A percentile compares a stretch with the other conserved stretches of the same genome.
Conservation (phyloP, 176 grass and related monocot genomes). For the Avena insularis region DNA sequence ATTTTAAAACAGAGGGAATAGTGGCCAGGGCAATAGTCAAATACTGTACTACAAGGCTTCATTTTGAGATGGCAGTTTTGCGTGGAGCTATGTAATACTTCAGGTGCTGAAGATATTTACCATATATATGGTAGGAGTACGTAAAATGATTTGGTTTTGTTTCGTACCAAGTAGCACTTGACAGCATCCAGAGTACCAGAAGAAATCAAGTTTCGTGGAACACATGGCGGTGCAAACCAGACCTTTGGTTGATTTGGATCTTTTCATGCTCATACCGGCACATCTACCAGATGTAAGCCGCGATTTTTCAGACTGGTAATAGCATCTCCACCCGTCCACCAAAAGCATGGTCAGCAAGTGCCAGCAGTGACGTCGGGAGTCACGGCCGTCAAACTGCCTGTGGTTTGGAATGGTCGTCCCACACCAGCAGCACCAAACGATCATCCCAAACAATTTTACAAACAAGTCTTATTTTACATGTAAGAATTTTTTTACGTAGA, state of each 20-base stretch:
- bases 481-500: too few relatives aligned
- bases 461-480: too few relatives aligned
- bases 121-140: neutral
- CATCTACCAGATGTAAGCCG: neutral
- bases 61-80: neutral
- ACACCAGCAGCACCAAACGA: too few relatives aligned
- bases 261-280: neutral
- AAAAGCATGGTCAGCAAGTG: too few relatives aligned
- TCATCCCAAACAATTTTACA: too few relatives aligned
- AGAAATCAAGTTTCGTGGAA: neutral
- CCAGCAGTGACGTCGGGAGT: too few relatives aligned
- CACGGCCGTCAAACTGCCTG: too few relatives aligned
- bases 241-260: neutral
- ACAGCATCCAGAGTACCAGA: neutral
- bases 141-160: neutral
- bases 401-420: too few relatives aligned
- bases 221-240: neutral
- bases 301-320: neutral
- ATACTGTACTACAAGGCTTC: neutral
- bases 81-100: neutral
- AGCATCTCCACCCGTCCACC: too few relatives aligned
- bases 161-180: neutral
- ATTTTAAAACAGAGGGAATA: neutral
- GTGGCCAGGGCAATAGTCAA: neutral
- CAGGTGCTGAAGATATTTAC: neutral